These are phyloP conservation scores for Fusarium solani-melongenae DNA, from an alignment of 2,329 filamentous ascomycete genomes.

Conservation along the genomic window DNA sequence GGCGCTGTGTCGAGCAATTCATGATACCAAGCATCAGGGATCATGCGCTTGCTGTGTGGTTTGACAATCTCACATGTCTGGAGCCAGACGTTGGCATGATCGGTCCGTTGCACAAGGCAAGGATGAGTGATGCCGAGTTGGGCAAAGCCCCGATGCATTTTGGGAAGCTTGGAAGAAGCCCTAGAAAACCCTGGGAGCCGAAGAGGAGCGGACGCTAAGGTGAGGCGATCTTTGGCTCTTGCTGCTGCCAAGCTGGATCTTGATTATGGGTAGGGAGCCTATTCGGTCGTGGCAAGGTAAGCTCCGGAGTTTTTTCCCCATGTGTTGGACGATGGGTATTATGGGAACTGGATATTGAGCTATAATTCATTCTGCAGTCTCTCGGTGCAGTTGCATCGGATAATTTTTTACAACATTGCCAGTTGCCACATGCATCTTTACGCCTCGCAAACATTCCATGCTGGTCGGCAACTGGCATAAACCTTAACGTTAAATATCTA, in stretches of 20 bases:
- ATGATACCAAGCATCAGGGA: background rate
- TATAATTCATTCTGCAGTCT: background rate
- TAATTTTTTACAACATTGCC: background rate
- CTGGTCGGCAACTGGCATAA: conserved; percentile 20
- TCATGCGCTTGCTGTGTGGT: background rate
- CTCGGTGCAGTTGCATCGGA: background rate
- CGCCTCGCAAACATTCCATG: conserved; percentile 7
- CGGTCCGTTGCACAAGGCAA: conserved; percentile 20
- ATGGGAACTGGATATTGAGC: background rate
- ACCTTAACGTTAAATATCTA: conserved; percentile 28
- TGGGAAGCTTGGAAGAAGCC: conserved; percentile 13
- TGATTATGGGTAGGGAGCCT: background rate
- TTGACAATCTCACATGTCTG: conserved; percentile 28
- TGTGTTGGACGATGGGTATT: background rate
- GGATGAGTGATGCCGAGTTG: conserved; percentile 15
- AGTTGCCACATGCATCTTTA: conserved; percentile 4
- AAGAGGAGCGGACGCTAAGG: conserved; percentile 15
- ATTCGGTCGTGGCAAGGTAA: background rate
- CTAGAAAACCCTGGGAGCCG: conserved; percentile 31
- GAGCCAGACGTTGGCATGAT: conserved; percentile 4
- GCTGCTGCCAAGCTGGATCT: conserved; percentile 6
- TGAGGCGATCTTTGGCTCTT: conserved; percentile 30
- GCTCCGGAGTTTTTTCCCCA: conserved; percentile 3
- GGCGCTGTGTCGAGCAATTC: background rate
- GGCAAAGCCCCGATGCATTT: conserved; percentile 16